These are phyloP conservation scores for Laburnicola sp. DNA, from an alignment of 2,329 filamentous ascomycete genomes.

Conservation along the genomic window DNA sequence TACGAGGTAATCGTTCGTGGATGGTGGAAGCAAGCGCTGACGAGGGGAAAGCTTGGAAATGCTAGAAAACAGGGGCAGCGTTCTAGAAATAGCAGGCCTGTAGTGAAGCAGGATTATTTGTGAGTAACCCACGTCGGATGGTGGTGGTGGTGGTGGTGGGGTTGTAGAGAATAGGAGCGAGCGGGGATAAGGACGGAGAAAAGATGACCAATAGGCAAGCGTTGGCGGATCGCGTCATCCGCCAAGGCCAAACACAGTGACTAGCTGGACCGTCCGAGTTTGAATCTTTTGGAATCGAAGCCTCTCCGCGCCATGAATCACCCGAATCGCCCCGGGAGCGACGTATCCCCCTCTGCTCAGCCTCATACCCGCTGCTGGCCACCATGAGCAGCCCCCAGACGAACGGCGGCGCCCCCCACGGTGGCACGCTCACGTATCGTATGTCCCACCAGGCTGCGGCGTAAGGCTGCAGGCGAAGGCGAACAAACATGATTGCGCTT, in stretches of 20 bases:
- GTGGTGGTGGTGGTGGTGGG: neutral
- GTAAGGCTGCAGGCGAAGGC: neutral
- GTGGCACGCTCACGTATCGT: slow-evolving; percentile 31
- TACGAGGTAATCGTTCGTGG: too few species aligned
- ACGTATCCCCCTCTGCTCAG: slow-evolving; percentile 13
- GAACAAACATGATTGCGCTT: slow-evolving; percentile 11
- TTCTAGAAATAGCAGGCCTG: too few species aligned
- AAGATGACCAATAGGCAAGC: slow-evolving; percentile 5
- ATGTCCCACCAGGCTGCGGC: slow-evolving; percentile 9
- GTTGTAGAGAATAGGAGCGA: neutral
- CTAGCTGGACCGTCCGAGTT: slow-evolving; percentile 29
- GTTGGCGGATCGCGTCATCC: slow-evolving; percentile 32
- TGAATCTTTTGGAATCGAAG: slow-evolving; percentile 23
- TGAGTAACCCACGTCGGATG: too few species aligned
- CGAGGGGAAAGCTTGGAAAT: too few species aligned
- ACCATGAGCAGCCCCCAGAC: slow-evolving; percentile 25
- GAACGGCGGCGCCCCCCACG: slow-evolving; percentile 16
- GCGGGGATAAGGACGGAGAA: neutral
- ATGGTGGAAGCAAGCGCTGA: too few species aligned
- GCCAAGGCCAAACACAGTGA: slow-evolving; percentile 28
- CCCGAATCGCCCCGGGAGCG: slow-evolving; percentile 16
- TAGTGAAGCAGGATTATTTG: too few species aligned
- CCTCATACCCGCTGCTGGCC: slow-evolving; percentile 8
- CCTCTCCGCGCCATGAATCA: slow-evolving; percentile 31
- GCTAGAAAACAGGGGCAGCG: too few species aligned